These are phyloP conservation scores for Cutaneotrichosporon mucoides DNA, from an alignment of 1,284 basidiomycete species.

Conservation along the genomic window DNA sequence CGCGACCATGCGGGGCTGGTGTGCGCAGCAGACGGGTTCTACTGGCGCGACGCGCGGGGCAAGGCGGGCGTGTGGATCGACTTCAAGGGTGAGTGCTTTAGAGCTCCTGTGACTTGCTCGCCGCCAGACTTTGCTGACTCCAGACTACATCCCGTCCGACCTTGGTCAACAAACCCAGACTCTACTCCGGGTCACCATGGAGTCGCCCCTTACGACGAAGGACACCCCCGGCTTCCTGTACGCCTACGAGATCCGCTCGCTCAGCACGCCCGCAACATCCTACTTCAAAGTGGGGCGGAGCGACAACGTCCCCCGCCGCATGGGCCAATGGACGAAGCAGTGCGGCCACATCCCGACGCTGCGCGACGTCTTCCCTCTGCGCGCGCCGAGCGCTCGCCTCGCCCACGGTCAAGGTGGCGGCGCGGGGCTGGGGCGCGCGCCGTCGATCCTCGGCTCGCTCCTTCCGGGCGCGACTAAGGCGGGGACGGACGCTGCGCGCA, in stretches of 20 bases:
- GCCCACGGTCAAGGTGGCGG: neutral
- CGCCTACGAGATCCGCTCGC: conserved; percentile 45
- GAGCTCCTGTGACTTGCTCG: no score
- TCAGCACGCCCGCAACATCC: conserved; percentile 25
- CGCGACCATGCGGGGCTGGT: conserved; percentile 48
- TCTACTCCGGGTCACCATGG: conserved; percentile 46
- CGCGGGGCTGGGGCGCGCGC: neutral
- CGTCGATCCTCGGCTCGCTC: conserved; percentile 17
- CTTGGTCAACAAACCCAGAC: conserved; percentile 47
- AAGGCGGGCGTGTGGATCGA: conserved; percentile 35
- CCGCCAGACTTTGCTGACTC: neutral
- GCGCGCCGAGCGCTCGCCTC: neutral
- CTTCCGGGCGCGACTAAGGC: conserved; percentile 37
- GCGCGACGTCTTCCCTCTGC: conserved; percentile 45
- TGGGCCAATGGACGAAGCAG: conserved; percentile 46
- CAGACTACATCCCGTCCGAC: conserved; percentile 40
- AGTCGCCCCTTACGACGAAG: conserved; percentile 41
- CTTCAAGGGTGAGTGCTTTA: conserved; percentile 31
- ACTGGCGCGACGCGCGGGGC: conserved; percentile 29
- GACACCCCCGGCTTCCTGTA: conserved; percentile 46
- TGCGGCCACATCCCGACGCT: conserved; percentile 44
- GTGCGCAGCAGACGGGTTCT: conserved; percentile 43
- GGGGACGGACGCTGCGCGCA: conserved; percentile 14
- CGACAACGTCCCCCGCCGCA: conserved; percentile 46
- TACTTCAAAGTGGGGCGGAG: conserved; percentile 49